phyloP scores from a whole-genome alignment of 2,329 filamentous ascomycete species.

The Colletotrichum acutatum region DNA sequence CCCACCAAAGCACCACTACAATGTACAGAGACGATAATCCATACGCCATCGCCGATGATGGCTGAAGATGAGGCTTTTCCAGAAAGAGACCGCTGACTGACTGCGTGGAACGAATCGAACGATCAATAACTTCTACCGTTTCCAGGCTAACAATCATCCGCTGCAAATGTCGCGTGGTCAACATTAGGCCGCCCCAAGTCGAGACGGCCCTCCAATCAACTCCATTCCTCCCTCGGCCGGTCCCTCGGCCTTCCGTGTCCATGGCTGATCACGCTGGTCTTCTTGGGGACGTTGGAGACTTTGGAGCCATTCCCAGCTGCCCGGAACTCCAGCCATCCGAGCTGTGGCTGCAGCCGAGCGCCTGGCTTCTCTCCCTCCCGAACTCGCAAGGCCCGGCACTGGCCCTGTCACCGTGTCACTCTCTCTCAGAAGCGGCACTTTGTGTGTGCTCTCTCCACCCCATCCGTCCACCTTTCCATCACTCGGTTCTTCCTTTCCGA shows the following conservation, averaged over 20 bases:
- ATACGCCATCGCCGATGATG: background rate
- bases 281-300: background rate
- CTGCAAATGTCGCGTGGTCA: background rate
- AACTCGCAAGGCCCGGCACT: constrained; percentile 1
- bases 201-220: constrained; percentile 1
- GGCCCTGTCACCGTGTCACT: background rate
- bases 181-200: background rate
- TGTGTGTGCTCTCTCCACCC: constrained; percentile 8
- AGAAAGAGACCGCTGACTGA: background rate
- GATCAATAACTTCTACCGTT: background rate
- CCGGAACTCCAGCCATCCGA: constrained; percentile 35
- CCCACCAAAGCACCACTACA: background rate
- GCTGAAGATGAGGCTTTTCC: background rate
- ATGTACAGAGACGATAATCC: too few species aligned
- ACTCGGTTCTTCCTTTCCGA: constrained; percentile 29
- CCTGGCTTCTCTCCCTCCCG: constrained; percentile 34
- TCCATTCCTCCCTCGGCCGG: constrained; percentile 22
- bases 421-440: background rate
- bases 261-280: constrained; percentile 31
- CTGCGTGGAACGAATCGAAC: background rate
- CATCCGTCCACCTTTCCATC: constrained; percentile 11
- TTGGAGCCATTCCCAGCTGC: constrained; percentile 23
- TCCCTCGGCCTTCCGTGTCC: constrained; percentile 27
- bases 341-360: constrained; percentile 35
- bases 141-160: constrained; percentile 1